Evolutionary conservation across 176 grass and related monocot species (phyloP), one percentile per base, ranked within the genome.

Genomic region (Phoenix roebelenii): DNA sequence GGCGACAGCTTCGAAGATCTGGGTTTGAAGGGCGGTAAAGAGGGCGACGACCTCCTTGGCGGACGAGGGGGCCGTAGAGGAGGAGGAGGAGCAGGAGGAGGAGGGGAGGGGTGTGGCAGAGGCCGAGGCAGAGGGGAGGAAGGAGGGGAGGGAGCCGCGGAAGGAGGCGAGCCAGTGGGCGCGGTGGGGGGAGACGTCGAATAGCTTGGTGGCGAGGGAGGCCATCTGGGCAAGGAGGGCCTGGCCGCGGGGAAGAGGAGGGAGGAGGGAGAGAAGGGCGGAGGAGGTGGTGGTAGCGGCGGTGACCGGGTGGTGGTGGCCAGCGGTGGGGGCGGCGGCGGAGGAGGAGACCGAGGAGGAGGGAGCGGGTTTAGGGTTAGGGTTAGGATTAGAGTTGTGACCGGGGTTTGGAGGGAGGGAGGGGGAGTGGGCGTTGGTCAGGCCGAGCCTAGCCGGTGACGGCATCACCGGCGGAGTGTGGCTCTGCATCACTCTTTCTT

Each of bases 241-340:
- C 63, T 92, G 93, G 51, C 84, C 76, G n/a, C 93, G 87, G 18
- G 87, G 87, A 3, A 92, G 87, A 25, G 93, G 87, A 16, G 93
- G 87, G 18, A 98, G 81, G 66, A 98, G 87, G 19, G 93, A 76
- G 15, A 98, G 81, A 26, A 98, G 76, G 10, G 84, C 55, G 66
- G 84, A 74, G 61, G 87, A 88, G 68, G 81, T 77, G 55, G 70
- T 24, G 22, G 51, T 22, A 50, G 50, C 3, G 7, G 77, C 9
- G 5, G 48, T 29, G 50, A 1, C 50, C 48, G 18, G 18, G 5
- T 44, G 35, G 32, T 9, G 32, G 35, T 44, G 35, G 22, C 58
- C 15, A 16, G 52, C 3, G 28, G 55, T 16, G 22, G 56, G 18
- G 52, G 59, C 50, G 60, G 60, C 24, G 18, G 67, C 39, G 5